Base-by-base conservation (phyloP, 78 protist species). In the Emiliania huxleyi region DNA sequence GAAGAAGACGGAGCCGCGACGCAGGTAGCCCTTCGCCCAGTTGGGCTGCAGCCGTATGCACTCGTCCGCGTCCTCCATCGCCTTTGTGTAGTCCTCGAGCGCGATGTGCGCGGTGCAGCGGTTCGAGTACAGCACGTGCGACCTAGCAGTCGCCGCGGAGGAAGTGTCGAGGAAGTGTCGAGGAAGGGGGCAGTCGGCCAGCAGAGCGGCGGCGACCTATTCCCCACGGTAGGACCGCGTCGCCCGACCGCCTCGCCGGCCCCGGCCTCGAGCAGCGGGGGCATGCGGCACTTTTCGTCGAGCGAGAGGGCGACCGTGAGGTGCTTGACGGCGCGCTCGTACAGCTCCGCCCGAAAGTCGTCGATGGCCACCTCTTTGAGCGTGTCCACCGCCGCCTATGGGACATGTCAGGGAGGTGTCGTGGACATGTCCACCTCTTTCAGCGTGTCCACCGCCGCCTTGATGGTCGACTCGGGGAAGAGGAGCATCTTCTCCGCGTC, bases 291-390 rank as follows among this genome's bases (percentile, higher is more conserved):
- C 81, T 71, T 71, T 18, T 71, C 81, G 18, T 71, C 81, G 40
- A 71, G 42, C 19, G 81, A 71, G 12, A 71, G 37, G 42, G 81
- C 81, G 23, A 71, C 42, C 29, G 81, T 71, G 40, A 71, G 42
- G 22, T 71, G 81, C 81, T 71, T 71, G 81, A 71, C 42, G 42
- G 81, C 81, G 81, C 81, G 81, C 42, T 71, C 81, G 81, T 71
- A 71, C 44, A 11, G 42, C 81, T 71, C 81, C 81, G 81, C 37
- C 22, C n/a, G 15, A 18, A 71, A 71, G 81, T 71, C 81, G 81
- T 71, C 81, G 81, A 71, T 71, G 37, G 81, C 81, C 29, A 71
- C 81, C 42, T 71, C 81, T 71, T 71, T 71, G 42, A 71, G 81
- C 8, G 81, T 71, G 81, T 71, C 81, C 37, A 71, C 42, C 44